Evolutionary conservation across 352 stramenopile species (phyloP).

Genomic region (Phytophthora sansomeana): DNA sequence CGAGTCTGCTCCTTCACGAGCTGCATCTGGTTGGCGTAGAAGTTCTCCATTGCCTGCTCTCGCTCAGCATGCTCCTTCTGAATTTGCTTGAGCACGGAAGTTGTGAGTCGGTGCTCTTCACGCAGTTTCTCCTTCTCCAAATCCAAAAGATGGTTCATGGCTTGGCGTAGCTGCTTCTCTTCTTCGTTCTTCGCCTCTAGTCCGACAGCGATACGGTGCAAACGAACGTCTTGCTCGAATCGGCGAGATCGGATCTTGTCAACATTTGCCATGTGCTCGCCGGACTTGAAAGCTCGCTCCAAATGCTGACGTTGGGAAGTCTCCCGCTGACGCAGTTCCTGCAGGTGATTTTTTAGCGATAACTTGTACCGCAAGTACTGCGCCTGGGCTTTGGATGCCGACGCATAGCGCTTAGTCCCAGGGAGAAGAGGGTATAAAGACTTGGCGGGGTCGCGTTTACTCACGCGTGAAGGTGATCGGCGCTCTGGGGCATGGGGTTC

Average conservation of each 20-base stretch:
- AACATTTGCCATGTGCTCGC: constrained; percentile 69
- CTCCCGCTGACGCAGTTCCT: constrained; percentile 70
- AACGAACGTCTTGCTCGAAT: constrained; percentile 73
- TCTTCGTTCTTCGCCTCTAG: constrained; percentile 70
- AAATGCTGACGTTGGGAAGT: constrained; percentile 67
- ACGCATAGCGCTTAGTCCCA: constrained; percentile 17
- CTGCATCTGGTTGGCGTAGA: constrained; percentile 77
- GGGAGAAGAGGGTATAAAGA: constrained; percentile 59
- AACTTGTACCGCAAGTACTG: constrained; percentile 79
- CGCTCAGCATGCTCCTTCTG: constrained; percentile 67
- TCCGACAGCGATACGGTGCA: constrained; percentile 70
- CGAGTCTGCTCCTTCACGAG: constrained; percentile 70
- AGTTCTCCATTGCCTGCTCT: constrained; percentile 70
- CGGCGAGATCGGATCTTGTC: constrained; percentile 73
- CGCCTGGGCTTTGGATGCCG: constrained; percentile 48
- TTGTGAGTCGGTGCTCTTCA: constrained; percentile 66
- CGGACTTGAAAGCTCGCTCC: constrained; percentile 65
- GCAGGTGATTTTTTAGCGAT: constrained; percentile 70
- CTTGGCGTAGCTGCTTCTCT: constrained; percentile 71
- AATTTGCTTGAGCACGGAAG: constrained; percentile 58
- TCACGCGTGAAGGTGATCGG: constrained; percentile 1
- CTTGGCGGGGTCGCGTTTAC: constrained; percentile 16
- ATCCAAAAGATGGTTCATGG: constrained; percentile 68
- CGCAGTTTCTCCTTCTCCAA: constrained; percentile 75
- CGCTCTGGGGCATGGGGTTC: constrained; percentile 30